These are phyloP conservation scores for Ilyonectria destructans DNA, from an alignment of 2,329 filamentous ascomycete species.

Conservation along the genomic window DNA sequence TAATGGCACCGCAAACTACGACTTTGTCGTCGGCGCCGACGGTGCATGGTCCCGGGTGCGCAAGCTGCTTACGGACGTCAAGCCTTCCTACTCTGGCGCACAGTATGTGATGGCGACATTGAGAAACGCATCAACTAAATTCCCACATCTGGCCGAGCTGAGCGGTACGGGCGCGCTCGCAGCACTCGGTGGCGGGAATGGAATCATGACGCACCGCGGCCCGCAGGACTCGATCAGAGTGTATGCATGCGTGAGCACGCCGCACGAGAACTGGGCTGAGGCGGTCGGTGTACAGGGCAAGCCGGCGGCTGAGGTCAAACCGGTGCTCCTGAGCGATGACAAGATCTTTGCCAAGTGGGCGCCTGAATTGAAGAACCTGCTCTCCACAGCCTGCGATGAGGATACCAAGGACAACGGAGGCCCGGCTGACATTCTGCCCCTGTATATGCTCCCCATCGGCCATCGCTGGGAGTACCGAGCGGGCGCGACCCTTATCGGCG, in stretches of 20 bases:
- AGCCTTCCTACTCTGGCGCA: conserved; percentile 58
- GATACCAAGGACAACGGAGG: conserved; percentile 36
- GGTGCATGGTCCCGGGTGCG: conserved; percentile 53
- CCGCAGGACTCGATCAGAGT: conserved; percentile 50
- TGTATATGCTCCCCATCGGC: conserved; percentile 62
- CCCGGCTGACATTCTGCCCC: conserved; percentile 35
- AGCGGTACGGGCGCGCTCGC: conserved; percentile 59
- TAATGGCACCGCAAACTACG: conserved; percentile 7
- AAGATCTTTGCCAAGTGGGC: conserved; percentile 49
- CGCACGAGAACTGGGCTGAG: conserved; percentile 44
- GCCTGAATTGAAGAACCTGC: conserved; percentile 47
- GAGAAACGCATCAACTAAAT: conserved; percentile 50
- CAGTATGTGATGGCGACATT: conserved; percentile 57
- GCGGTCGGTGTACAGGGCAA: not conserved
- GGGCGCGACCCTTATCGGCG: conserved; percentile 68
- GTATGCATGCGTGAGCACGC: conserved; percentile 46
- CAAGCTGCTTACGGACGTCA: conserved; percentile 52
- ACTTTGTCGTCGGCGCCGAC: conserved; percentile 38
- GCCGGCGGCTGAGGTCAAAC: conserved; percentile 4
- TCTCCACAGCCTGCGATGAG: conserved; percentile 49
- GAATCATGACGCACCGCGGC: conserved; percentile 54
- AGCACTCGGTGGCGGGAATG: conserved; percentile 57
- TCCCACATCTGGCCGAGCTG: conserved; percentile 57
- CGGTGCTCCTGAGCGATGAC: conserved; percentile 41
- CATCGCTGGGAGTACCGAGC: conserved; percentile 58